phyloP scores from a whole-genome alignment of 768 basidiomycete species.

The Termitomyces sp. region DNA sequence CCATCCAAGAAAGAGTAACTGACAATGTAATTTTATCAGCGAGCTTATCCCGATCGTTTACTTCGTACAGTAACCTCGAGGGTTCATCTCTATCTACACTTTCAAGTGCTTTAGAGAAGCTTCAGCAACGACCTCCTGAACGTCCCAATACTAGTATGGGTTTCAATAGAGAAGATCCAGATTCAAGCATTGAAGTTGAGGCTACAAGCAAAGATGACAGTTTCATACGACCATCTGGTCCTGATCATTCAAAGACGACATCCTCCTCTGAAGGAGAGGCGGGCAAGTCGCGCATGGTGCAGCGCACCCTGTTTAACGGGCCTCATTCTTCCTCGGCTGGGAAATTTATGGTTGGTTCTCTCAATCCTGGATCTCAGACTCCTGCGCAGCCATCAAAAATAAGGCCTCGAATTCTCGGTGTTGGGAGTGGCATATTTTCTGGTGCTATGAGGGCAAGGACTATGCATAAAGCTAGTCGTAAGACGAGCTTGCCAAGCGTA shows the following conservation, averaged over 20 bases:
- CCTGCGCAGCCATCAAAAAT: slow-evolving; percentile 8
- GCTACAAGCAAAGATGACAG: slow-evolving; percentile 8
- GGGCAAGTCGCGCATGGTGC: slow-evolving; percentile 1
- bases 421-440: slow-evolving; percentile 10
- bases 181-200: slow-evolving; percentile 16
- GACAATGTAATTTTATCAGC: slow-evolving; percentile 5
- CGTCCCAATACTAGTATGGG: slow-evolving; percentile 67
- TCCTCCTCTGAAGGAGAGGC: slow-evolving; percentile 1
- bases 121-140: slow-evolving; percentile 59
- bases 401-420: slow-evolving; percentile 5
- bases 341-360: slow-evolving; percentile 9
- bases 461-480: slow-evolving; percentile 37
- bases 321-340: slow-evolving; percentile 7
- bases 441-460: slow-evolving; percentile 21
- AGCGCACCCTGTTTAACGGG: slow-evolving; percentile 5
- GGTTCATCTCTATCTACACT: slow-evolving; percentile 56
- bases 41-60: slow-evolving; percentile 19
- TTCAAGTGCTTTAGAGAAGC: slow-evolving; percentile 62
- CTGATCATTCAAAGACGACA: neutral
- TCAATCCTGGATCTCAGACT: slow-evolving; percentile 11
- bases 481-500: slow-evolving; percentile 39
- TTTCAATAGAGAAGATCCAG: slow-evolving; percentile 39
- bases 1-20: neutral
- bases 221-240: neutral
- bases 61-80: slow-evolving; percentile 12